These are phyloP conservation scores for Cantharellus anzutake DNA, from an alignment of 768 basidiomycete species.

Conservation along the genomic window DNA sequence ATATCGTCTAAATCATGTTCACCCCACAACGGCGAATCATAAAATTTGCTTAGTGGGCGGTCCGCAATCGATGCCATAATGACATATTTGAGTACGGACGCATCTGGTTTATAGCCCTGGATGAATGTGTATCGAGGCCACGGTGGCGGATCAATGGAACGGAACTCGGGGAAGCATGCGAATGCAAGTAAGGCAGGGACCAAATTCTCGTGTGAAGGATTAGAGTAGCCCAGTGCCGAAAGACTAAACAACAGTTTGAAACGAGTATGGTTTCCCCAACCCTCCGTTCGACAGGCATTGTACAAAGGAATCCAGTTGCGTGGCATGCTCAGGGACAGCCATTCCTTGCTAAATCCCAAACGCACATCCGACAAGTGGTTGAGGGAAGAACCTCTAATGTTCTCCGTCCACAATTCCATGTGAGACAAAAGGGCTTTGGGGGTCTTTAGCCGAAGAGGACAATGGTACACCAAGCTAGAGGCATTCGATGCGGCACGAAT, in stretches of 20 bases:
- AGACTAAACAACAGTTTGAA: background rate
- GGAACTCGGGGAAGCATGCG: slow-evolving; percentile 30
- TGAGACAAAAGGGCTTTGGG: no score
- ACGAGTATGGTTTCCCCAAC: background rate
- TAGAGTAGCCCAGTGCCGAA: background rate
- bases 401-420: no score
- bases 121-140: background rate
- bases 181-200: background rate
- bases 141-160: slow-evolving; percentile 24
- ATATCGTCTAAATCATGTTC: background rate
- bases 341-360: background rate
- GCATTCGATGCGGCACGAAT: no score
- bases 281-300: background rate
- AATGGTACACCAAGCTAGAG: no score
- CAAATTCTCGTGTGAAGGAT: background rate
- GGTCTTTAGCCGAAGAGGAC: no score
- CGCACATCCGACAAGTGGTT: background rate
- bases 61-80: background rate
- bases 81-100: background rate
- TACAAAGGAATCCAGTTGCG: background rate
- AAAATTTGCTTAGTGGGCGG: background rate
- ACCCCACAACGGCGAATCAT: slow-evolving; percentile 5
- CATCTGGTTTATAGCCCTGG: background rate
- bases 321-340: background rate
- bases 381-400: no score